Evolutionary conservation across 2,329 filamentous ascomycete species (phyloP), one percentile per base, ranked within the genome.

Genomic region (Cladophialophora psammophila): DNA sequence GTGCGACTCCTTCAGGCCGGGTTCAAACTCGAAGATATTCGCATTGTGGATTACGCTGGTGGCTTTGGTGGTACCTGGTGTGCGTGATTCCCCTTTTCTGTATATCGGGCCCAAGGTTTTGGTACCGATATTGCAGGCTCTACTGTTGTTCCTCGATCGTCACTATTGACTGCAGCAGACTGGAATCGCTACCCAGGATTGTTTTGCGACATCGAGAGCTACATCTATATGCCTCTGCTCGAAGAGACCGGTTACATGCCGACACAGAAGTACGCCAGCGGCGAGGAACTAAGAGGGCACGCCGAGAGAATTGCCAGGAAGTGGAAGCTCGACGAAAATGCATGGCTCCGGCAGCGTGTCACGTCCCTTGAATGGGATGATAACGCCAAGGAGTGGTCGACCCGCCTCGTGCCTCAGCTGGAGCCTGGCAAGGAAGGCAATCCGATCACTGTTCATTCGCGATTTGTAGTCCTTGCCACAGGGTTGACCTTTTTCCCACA

Each of bases 401-500:
- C 9, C 34, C 9, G 9, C 34, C 5, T 5, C 9, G 34, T 35
- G 9, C 5, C 34, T 5, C 5, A 9, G 9, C 34, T 5, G 9
- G 9, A 5, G 5, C 34, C 34, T 5, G 35, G 35, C 3, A 7
- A 38, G 8, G 35, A 38, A 5, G 35, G 12, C 35, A 7, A 12
- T 5, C 8, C 8, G 8, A 9, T 38, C 35, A 38, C 35, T 12
- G 35, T 38, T 12, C 12, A 7, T 2, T 76, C 79, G 0, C 73
- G 77, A 13, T 84, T 80, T 69, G 76, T 82, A 3, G 74, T 80
- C 8, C 72, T 75, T 3, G 79, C 78, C 3, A 74, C 76, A 18
- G 81, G 81, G 2, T 80, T 83, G 26, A 76, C 88, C 32, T 87
- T 88, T 70, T 75, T 81, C 34, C 86, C 86, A 0, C 76, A 78